phyloP scores from a whole-genome alignment of 306 rosid species.

The Aeschynomene evenia region DNA sequence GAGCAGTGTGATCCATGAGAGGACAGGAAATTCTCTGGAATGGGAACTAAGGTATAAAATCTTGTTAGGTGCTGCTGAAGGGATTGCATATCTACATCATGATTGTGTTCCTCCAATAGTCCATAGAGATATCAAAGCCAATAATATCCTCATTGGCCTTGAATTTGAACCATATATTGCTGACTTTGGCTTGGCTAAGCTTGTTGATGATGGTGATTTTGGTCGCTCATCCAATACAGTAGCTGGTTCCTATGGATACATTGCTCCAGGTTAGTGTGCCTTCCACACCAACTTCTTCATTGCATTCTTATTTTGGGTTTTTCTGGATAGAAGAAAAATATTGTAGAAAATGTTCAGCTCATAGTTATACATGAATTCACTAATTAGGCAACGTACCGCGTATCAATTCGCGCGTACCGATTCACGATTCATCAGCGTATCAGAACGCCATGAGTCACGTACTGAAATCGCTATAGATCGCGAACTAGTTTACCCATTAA shows the following conservation, averaged over 20 bases:
- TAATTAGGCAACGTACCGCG: too few relatives aligned
- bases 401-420: too few relatives aligned
- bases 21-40: conserved; percentile 69
- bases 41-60: conserved; percentile 92
- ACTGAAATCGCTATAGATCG: too few relatives aligned
- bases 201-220: conserved; percentile 78
- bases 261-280: conserved; percentile 80
- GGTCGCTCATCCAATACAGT: conserved; percentile 83
- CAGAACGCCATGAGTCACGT: too few relatives aligned
- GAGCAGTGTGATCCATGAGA: conserved; percentile 81
- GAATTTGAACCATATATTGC: conserved; percentile 93
- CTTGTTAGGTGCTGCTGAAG: conserved; percentile 87
- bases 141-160: conserved; percentile 92
- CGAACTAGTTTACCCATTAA: too few relatives aligned
- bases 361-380: too few relatives aligned
- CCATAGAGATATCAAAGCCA: conserved; percentile 95
- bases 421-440: too few relatives aligned
- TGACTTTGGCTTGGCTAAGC: conserved; percentile 95
- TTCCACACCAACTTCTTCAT: conserved; percentile 1
- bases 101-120: conserved; percentile 97
- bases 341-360: too few relatives aligned
- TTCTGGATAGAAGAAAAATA: too few relatives aligned
- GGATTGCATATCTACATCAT: conserved; percentile 91
- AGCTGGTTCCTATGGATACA: conserved; percentile 97
- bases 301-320: background rate